Evolutionary conservation across 441 rosid genomes (phyloP).

Genomic region (Gossypium lobatum): DNA sequence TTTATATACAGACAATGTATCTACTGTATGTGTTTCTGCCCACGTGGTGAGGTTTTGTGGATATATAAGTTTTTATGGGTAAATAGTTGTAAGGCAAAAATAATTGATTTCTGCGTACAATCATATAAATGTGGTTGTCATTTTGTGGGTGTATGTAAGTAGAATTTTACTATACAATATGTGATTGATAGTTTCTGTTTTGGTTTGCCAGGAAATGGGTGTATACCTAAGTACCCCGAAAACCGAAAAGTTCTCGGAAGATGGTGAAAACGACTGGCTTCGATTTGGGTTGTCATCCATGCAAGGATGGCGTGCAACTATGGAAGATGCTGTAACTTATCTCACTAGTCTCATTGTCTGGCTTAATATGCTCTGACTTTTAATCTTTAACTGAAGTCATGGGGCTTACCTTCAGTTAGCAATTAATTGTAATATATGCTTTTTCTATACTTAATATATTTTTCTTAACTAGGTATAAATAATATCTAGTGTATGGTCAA

Average conservation of each 20-base stretch:
- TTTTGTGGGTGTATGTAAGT: neutral
- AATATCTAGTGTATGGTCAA: neutral
- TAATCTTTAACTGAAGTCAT: neutral
- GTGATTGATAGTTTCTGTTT: neutral
- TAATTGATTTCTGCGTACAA: neutral
- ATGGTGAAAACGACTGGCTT: slow-evolving; percentile 45
- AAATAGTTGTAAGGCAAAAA: neutral
- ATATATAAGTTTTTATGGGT: neutral
- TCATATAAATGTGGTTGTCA: neutral
- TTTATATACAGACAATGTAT: neutral
- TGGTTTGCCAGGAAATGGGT: slow-evolving; percentile 38
- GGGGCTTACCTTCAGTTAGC: neutral
- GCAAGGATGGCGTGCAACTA: slow-evolving; percentile 68
- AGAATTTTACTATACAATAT: neutral
- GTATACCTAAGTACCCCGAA: slow-evolving; percentile 56
- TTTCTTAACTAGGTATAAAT: neutral
- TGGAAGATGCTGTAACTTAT: slow-evolving; percentile 66
- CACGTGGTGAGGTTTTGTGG: neutral
- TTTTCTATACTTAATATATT: neutral
- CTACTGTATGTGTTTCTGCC: neutral
- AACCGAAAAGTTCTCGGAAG: slow-evolving; percentile 60
- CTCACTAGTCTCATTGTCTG: neutral
- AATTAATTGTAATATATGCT: neutral
- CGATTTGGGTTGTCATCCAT: slow-evolving; percentile 55
- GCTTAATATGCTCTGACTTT: neutral